Evolutionary conservation across 1,139 yeast genomes (phyloP).

Genomic region (Geotrichum restrictum): DNA sequence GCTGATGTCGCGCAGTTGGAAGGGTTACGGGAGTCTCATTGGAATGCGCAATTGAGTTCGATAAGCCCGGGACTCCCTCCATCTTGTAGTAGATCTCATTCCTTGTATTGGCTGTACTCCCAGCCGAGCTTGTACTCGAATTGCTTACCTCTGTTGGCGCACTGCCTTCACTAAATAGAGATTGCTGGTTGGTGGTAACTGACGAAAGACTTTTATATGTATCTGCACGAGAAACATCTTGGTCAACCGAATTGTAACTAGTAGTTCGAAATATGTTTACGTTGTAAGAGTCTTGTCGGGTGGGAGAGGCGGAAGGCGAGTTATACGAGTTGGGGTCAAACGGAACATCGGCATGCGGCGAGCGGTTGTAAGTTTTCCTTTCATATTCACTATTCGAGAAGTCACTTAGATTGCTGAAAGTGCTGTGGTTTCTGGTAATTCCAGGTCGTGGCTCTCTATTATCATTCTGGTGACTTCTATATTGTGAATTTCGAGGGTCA

Average conservation of each 20-base stretch:
- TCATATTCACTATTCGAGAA: not conserved
- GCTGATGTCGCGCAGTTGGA: conserved; percentile 29
- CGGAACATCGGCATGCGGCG: conserved; percentile 27
- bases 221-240: conserved; percentile 29
- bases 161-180: conserved; percentile 28
- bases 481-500: not conserved
- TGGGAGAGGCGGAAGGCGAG: conserved; percentile 14
- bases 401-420: conserved; percentile 2
- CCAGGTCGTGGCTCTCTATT: not conserved
- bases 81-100: conserved; percentile 11
- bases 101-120: conserved; percentile 47
- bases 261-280: conserved; percentile 5
- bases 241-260: conserved; percentile 18
- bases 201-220: conserved; percentile 31
- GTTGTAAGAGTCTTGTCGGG: conserved; percentile 8
- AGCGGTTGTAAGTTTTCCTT: not conserved
- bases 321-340: conserved; percentile 33
- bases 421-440: not conserved
- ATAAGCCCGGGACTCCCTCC: conserved; percentile 11
- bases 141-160: conserved; percentile 48
- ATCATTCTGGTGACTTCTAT: too few relatives aligned
- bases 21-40: conserved; percentile 30
- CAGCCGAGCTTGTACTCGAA: conserved; percentile 86
- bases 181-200: conserved; percentile 27
- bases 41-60: conserved; percentile 79